Percentiles rank a stretch among this genome's conserved stretches.
These are phyloP conservation scores for Zalaria obscura DNA, from an alignment of 2,329 filamentous ascomycete genomes.

Conservation along the genomic window DNA sequence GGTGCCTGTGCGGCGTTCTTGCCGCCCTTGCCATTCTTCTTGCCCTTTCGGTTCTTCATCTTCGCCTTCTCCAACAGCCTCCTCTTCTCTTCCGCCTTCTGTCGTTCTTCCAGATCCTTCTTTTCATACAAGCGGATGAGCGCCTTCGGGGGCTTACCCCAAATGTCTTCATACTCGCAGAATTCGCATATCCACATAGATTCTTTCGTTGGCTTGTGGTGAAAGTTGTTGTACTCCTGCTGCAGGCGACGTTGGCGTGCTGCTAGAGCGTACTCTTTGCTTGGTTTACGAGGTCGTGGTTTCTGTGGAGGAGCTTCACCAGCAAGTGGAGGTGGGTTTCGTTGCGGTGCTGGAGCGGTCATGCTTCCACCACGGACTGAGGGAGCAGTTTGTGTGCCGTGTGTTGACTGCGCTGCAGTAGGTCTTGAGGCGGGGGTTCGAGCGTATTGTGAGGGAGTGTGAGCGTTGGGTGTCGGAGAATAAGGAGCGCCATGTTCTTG, in stretches of 20 bases:
- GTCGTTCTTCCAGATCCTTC: constrained; percentile 75
- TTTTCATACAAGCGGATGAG: constrained; percentile 87
- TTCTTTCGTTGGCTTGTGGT: constrained; percentile 54
- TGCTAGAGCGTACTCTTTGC: constrained; percentile 59
- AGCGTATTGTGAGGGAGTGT: not conserved
- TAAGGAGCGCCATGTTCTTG: constrained; percentile 22
- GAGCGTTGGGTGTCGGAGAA: not conserved
- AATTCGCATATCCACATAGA: constrained; percentile 96
- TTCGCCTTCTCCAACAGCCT: constrained; percentile 83
- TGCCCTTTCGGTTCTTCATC: constrained; percentile 80
- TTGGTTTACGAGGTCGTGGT: constrained; percentile 43
- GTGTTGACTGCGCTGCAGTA: not conserved
- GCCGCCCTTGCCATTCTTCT: constrained; percentile 58
- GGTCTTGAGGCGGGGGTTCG: not conserved
- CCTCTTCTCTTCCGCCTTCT: constrained; percentile 73
- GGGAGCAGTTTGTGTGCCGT: constrained; percentile 17
- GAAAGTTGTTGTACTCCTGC: constrained; percentile 62
- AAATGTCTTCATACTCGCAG: constrained; percentile 94
- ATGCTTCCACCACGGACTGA: constrained; percentile 7
- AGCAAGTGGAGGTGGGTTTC: constrained; percentile 24
- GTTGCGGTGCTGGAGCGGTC: constrained; percentile 10
- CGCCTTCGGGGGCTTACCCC: constrained; percentile 71
- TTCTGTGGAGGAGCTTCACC: constrained; percentile 34
- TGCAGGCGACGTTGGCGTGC: constrained; percentile 65
- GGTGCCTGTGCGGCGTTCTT: constrained; percentile 3